These are phyloP conservation scores for Chenopodium formosanum DNA, from an alignment of 148 eudicot genomes.

Conservation along the genomic window DNA sequence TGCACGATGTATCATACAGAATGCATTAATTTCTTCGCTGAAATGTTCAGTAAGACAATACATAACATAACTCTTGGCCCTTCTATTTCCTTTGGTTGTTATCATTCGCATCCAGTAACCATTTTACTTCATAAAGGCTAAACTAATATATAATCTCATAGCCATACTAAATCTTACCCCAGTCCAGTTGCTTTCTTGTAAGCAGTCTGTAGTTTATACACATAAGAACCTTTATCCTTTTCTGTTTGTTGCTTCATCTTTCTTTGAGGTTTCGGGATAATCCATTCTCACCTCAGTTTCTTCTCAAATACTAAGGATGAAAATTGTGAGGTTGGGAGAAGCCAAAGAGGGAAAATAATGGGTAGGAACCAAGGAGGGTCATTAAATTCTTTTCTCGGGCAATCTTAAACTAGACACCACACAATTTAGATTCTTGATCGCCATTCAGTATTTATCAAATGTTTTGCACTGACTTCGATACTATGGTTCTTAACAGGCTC, in stretches of 20 bases:
- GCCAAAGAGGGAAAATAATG: background rate
- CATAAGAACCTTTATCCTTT: background rate
- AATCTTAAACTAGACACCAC: background rate
- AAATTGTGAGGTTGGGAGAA: background rate
- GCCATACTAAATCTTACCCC: too few relatives aligned
- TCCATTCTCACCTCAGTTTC: background rate
- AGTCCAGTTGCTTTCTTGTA: background rate
- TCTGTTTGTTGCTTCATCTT: background rate
- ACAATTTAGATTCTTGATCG: background rate
- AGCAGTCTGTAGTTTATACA: background rate
- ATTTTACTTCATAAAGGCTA: background rate
- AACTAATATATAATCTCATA: background rate
- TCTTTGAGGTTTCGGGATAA: background rate
- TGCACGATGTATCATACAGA: background rate
- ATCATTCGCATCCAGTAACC: background rate
- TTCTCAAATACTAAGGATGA: background rate
- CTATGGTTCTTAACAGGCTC: conserved; percentile 34
- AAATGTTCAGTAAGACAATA: background rate
- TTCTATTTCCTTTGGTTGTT: background rate
- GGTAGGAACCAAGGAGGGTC: background rate
- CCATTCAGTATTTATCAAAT: background rate
- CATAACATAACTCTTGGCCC: too few relatives aligned
- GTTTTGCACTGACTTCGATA: background rate
- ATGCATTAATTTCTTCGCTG: background rate
- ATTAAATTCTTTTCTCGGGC: background rate